Evolutionary conservation across 139 green algal species (phyloP).

Genomic region (Parachlorella kessleri): DNA sequence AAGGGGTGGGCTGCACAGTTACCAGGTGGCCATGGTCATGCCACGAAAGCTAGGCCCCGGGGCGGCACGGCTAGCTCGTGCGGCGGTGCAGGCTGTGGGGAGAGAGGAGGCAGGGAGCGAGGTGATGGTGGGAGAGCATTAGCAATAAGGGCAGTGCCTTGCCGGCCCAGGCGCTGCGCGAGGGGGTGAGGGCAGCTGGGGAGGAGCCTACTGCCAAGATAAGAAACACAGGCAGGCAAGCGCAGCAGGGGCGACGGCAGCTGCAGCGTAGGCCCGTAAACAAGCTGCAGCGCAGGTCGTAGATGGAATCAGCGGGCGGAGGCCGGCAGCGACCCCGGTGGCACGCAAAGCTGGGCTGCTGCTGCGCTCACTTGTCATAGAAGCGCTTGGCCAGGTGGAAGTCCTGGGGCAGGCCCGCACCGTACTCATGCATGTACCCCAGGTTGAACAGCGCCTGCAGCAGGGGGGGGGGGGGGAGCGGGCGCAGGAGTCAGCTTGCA

Average conservation of each 20-base stretch:
- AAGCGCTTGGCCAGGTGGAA: constrained; percentile 74
- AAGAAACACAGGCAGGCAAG: not conserved
- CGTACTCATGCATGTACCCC: constrained; percentile 92
- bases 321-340: too few relatives aligned
- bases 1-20: too few relatives aligned
- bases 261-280: not conserved
- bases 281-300: not conserved
- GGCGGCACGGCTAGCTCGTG: too few relatives aligned
- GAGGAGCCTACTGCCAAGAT: too few relatives aligned
- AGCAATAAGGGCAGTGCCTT: not conserved
- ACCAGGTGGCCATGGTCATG: too few relatives aligned
- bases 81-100: too few relatives aligned
- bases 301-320: too few relatives aligned
- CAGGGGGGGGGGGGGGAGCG: not conserved
- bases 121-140: not conserved
- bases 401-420: constrained; percentile 78
- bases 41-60: too few relatives aligned
- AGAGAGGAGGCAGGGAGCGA: not conserved
- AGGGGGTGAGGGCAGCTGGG: too few relatives aligned
- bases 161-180: too few relatives aligned
- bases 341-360: too few relatives aligned
- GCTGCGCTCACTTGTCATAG: constrained; percentile 54
- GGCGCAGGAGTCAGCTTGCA: not conserved
- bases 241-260: too few relatives aligned
- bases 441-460: constrained; percentile 94